A percentile compares a stretch with the other conserved stretches of the same genome.
Evolutionary conservation across 441 rosid species (phyloP).

Genomic region (Mallotus japonicus): DNA sequence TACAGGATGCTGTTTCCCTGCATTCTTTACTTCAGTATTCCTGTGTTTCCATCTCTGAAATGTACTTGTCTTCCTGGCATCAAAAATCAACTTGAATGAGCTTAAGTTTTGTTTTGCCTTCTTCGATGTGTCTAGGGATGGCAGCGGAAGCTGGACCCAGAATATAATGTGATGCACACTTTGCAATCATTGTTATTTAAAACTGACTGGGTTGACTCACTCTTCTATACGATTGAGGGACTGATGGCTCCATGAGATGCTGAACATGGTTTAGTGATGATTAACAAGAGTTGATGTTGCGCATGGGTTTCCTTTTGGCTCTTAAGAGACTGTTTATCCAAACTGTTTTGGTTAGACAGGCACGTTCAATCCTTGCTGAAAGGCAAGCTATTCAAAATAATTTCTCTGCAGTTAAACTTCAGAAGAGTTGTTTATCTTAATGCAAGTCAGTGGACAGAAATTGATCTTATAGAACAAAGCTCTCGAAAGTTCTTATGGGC

Average conservation of each 20-base stretch:
- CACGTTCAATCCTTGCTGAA: too few relatives aligned
- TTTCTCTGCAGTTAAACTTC: too few relatives aligned
- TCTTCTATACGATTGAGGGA: constrained; percentile 86
- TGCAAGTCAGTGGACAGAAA: too few relatives aligned
- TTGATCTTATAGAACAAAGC: too few relatives aligned
- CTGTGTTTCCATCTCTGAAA: background rate
- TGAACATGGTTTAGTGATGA: too few relatives aligned
- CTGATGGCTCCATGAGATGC: constrained; percentile 77
- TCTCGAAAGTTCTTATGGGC: too few relatives aligned
- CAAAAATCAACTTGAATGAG: background rate
- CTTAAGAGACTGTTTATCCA: too few relatives aligned
- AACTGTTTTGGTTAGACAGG: too few relatives aligned
- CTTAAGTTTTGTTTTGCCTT: background rate
- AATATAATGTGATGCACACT: constrained; percentile 80
- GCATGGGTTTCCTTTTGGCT: too few relatives aligned
- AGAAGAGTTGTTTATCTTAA: too few relatives aligned
- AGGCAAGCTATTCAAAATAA: too few relatives aligned
- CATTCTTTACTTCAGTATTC: background rate
- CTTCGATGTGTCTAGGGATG: constrained; percentile 31
- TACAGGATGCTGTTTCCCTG: background rate
- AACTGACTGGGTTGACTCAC: constrained; percentile 93
- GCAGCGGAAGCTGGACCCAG: constrained; percentile 97
- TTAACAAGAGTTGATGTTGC: too few relatives aligned
- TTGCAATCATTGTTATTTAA: constrained; percentile 73
- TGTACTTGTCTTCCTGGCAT: background rate